Evolutionary conservation across 768 basidiomycete species (phyloP), one percentile per base, ranked within the genome.

Genomic region (Fomitopsis serialis): DNA sequence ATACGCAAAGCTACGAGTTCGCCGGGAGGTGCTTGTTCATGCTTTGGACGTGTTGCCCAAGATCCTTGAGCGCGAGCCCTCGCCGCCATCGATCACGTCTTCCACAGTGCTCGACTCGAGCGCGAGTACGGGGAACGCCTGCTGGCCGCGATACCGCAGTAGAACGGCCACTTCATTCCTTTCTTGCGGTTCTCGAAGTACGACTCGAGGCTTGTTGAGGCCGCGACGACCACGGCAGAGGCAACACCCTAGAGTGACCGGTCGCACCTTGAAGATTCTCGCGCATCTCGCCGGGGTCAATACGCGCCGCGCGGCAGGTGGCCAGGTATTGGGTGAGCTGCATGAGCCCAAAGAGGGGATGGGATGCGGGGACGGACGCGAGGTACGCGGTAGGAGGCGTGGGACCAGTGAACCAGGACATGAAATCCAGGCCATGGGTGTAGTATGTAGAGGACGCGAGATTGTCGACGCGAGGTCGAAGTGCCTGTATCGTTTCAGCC

Each of bases 171-270:
- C 61, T 79, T 87, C 61, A 98, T 69, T 32, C 92, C 92, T 68
- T 96, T 95, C 66, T 78, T 74, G 9, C 84, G 77, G 70, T 97
- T 96, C 54, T 71, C 71, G 52, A 79, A 73, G 69, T 92, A 90
- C 2, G 86, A 84, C 45, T 86, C 85, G 56, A 85, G 83, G 23
- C 84, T 82, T 17, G 76, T 76, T 3, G 94, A 92, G 4, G 90
- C 83, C 7, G 95, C 79, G 63, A 98, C 83, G 36, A 81, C 85
- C 49, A 95, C 81, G n/a, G 97, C 97, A 13, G 95, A 92, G 45
- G 97, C 85, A 61, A 99, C 84, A 59, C 97, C 97, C 70, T 98
- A 96, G 95, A 98, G 72, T 99, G 97, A 29, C 97, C 97, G 15
- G 97, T 98, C 2, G 94, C 83, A 32, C 96, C 96, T 9, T 81